Conservation (phyloP, 192 early-diverging fungal species). For the Podila minutissima region DNA sequence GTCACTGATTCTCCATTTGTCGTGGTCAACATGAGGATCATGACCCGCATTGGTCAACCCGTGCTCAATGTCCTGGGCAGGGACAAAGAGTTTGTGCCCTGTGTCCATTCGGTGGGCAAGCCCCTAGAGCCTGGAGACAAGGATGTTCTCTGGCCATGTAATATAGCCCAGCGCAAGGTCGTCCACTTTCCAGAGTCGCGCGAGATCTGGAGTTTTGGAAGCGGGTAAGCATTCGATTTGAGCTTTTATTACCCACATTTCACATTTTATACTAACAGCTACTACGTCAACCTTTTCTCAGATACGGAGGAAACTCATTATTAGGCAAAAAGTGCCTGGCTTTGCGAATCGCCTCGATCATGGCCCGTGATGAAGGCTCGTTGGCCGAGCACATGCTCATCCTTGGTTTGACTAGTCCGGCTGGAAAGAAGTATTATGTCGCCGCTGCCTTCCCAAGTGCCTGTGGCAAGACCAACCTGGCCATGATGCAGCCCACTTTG, state of each 20-base stretch:
- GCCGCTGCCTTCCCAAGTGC: constrained; percentile 49
- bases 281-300: neutral
- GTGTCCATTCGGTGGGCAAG: constrained; percentile 50
- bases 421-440: constrained; percentile 48
- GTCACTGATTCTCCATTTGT: constrained; percentile 49
- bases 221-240: constrained; percentile 13
- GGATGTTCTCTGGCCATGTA: constrained; percentile 45
- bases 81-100: constrained; percentile 49
- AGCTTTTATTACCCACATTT: neutral
- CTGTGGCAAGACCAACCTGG: constrained; percentile 47
- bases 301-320: constrained; percentile 46
- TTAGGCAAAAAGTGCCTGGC: constrained; percentile 47
- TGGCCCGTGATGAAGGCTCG: constrained; percentile 47
- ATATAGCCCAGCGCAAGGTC: constrained; percentile 43
- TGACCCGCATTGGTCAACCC: constrained; percentile 44
- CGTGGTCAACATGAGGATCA: constrained; percentile 48
- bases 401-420: constrained; percentile 37
- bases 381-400: constrained; percentile 51
- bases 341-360: constrained; percentile 43
- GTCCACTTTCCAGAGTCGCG: constrained; percentile 52
- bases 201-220: constrained; percentile 52
- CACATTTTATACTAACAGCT: neutral
- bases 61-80: constrained; percentile 40
- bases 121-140: constrained; percentile 47
- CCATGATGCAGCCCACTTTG: constrained; percentile 44